phyloP scores from a whole-genome alignment of 2,329 filamentous ascomycete species.

The Sporothrix sp. region DNA sequence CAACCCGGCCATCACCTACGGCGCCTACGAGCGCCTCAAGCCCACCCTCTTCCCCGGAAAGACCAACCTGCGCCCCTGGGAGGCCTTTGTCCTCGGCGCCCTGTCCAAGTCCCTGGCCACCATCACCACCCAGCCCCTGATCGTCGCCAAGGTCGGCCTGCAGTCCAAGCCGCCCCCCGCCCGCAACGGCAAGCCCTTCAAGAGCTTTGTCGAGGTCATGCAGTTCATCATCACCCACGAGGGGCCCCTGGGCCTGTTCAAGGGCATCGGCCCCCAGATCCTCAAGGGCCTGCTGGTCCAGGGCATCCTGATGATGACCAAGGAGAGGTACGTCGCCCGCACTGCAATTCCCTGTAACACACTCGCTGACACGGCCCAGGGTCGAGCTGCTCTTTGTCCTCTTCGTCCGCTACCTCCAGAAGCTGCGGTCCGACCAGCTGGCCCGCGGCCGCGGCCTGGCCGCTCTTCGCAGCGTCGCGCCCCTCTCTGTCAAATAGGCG shows the following conservation, averaged over 20 bases:
- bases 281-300: conserved; percentile 89
- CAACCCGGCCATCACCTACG: conserved; percentile 96
- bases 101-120: conserved; percentile 90
- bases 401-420: conserved; percentile 71
- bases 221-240: conserved; percentile 85
- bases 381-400: conserved; percentile 84
- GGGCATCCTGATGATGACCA: conserved; percentile 97
- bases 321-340: conserved; percentile 64
- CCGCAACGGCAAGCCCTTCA: conserved; percentile 83
- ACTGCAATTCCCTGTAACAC: background rate
- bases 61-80: conserved; percentile 64
- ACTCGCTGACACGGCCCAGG: conserved; percentile 31
- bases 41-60: conserved; percentile 69
- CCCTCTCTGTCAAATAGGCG: conserved; percentile 23
- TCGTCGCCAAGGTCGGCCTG: conserved; percentile 93
- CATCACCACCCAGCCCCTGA: conserved; percentile 84
- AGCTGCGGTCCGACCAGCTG: conserved; percentile 59
- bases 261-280: conserved; percentile 91
- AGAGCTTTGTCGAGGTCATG: conserved; percentile 91
- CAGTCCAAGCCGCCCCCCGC: conserved; percentile 84
- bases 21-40: conserved; percentile 84
- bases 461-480: conserved; percentile 37
- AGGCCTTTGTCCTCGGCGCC: conserved; percentile 86
- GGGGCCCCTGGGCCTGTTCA: conserved; percentile 76
- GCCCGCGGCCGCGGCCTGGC: conserved; percentile 55